These are phyloP conservation scores for Terana coerulea DNA, from an alignment of 768 basidiomycete species.

Conservation along the genomic window DNA sequence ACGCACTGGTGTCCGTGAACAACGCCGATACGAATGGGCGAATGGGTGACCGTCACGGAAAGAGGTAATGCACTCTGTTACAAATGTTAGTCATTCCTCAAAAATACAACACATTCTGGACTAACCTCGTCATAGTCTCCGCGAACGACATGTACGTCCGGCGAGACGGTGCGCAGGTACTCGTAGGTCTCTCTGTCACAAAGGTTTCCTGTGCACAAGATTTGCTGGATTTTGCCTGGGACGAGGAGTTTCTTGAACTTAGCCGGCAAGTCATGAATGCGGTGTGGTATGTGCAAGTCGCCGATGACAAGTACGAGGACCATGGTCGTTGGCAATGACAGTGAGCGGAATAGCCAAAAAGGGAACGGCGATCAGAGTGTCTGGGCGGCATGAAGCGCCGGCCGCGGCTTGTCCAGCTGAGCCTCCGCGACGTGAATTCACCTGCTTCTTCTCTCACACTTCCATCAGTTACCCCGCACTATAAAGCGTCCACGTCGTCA, in stretches of 20 bases:
- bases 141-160: slow-evolving; percentile 86
- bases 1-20: slow-evolving; percentile 94
- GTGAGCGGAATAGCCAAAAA: neutral
- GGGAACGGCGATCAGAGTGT: neutral
- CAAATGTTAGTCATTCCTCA: neutral
- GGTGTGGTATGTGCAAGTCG: slow-evolving; percentile 94
- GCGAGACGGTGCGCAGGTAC: slow-evolving; percentile 89
- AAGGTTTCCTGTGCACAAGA: slow-evolving; percentile 95
- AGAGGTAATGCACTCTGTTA: slow-evolving; percentile 72
- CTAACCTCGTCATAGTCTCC: slow-evolving; percentile 95
- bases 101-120: slow-evolving; percentile 1
- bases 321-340: slow-evolving; percentile 40
- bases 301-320: slow-evolving; percentile 96
- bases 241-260: slow-evolving; percentile 96
- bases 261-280: slow-evolving; percentile 83
- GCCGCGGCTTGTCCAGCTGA: slow-evolving; percentile 3
- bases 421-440: slow-evolving; percentile 2
- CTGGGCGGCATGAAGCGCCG: slow-evolving; percentile 3
- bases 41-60: slow-evolving; percentile 75
- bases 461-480: slow-evolving; percentile 4
- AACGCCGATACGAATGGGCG: slow-evolving; percentile 86
- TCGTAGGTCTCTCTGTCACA: slow-evolving; percentile 98
- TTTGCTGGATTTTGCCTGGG: slow-evolving; percentile 93
- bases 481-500: neutral
- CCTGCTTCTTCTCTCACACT: slow-evolving; percentile 1